Evolutionary conservation across 257 asterid genomes (phyloP), one percentile per base, ranked within the genome.

Genomic region (Ilex asprella): DNA sequence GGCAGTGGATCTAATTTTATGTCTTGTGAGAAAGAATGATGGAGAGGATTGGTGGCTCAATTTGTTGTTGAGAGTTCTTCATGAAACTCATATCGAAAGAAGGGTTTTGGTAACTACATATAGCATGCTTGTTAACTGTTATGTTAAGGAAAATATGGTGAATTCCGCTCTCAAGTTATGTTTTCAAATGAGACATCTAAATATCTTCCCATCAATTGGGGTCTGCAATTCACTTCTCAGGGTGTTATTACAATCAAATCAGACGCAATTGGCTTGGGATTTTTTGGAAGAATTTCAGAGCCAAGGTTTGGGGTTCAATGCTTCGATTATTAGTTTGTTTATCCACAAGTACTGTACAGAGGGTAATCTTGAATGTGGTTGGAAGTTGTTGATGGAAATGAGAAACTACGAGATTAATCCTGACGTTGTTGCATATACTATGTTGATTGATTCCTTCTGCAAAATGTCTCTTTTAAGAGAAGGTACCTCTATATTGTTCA

Each of bases 221-320:
- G 76, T 71, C 65, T 71, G 76, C 47, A 54, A 62, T 66, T 54
- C 72, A 46, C 71, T 71, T 52, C 56, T 71, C 30, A 29, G 60
- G 60, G 55, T 50, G 31, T 56, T 71, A 55, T 55, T 71, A 60
- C 53, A 16, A 16, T 35, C 62, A 31, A 63, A 55, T 39, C 67
- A 71, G 7, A 59, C 29, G 41, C 72, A 66, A 35, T 39, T 60
- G 57, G 76, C 76, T 10, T 61, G 67, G 60, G 56, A 15, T 15
- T 71, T 71, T 60, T 30, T 71, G 56, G 64, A 71, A 59, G 71
- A 65, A 56, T 59, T 71, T 52, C 44, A 52, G 51, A 54, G 39
- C 31, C 76, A 35, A 53, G 67, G 70, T 27, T 29, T 71, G 30
- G 63, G 55, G 14, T 55, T 35, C 27, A 71, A 60, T 49, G 56